phyloP scores from a whole-genome alignment of 495 filamentous ascomycete genomes.

The Xylaria nigripes region DNA sequence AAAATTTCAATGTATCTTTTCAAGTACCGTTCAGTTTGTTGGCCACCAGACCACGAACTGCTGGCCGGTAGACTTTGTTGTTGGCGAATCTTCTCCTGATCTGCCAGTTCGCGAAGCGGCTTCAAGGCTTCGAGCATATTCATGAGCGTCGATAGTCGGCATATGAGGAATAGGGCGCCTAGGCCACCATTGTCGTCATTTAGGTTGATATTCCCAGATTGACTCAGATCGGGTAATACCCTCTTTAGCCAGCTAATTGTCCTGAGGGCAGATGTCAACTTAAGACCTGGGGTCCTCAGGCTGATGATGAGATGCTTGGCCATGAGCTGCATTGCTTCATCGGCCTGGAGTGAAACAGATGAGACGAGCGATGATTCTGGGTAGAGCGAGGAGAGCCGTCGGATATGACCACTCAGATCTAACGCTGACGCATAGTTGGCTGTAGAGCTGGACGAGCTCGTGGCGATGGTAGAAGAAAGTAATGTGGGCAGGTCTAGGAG shows the following conservation, averaged over 20 bases:
- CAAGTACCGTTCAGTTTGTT: slow-evolving; percentile 88
- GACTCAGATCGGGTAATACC: slow-evolving; percentile 71
- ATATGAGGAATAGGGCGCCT: slow-evolving; percentile 80
- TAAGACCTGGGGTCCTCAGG: slow-evolving; percentile 68
- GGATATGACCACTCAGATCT: slow-evolving; percentile 90
- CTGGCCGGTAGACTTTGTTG: slow-evolving; percentile 22
- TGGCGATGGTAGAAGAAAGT: slow-evolving; percentile 53
- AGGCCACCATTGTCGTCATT: slow-evolving; percentile 43
- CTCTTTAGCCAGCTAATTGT: slow-evolving; percentile 87
- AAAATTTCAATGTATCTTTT: slow-evolving; percentile 98
- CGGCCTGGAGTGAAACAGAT: slow-evolving; percentile 68
- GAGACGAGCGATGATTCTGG: slow-evolving; percentile 65
- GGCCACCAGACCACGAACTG: slow-evolving; percentile 60
- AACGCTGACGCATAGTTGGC: slow-evolving; percentile 80
- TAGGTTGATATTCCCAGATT: slow-evolving; percentile 13
- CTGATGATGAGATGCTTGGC: slow-evolving; percentile 72
- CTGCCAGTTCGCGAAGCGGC: slow-evolving; percentile 78
- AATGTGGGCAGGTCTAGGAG: slow-evolving; percentile 86
- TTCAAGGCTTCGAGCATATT: slow-evolving; percentile 76
- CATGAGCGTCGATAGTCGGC: slow-evolving; percentile 70
- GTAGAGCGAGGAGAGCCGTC: slow-evolving; percentile 74
- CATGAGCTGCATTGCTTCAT: slow-evolving; percentile 84
- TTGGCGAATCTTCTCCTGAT: slow-evolving; percentile 63
- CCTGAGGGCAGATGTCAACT: slow-evolving; percentile 84
- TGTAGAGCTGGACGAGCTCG: slow-evolving; percentile 33